Conservation (phyloP, 306 rosid genomes). For the Begonia peltatifolia region DNA sequence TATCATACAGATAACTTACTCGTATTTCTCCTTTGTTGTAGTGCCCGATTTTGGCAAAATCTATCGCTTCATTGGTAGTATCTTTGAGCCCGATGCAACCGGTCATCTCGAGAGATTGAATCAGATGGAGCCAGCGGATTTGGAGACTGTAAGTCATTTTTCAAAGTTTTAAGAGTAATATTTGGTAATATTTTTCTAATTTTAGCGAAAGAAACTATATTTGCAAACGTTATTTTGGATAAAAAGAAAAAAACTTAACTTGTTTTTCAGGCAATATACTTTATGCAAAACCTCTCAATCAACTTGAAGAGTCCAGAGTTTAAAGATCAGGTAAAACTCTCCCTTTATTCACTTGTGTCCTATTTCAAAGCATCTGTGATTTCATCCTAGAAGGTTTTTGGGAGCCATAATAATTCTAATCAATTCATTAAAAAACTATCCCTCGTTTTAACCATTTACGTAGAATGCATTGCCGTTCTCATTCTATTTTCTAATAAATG, state of each 20-base stretch:
- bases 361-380: too few species aligned
- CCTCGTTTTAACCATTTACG: too few species aligned
- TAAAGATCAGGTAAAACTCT: slow-evolving; percentile 5
- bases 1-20: too few species aligned
- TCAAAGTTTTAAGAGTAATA: background rate
- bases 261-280: slow-evolving; percentile 43
- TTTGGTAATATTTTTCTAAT: background rate
- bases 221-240: too few species aligned
- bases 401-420: too few species aligned
- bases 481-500: too few species aligned
- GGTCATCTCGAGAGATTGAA: slow-evolving; percentile 58
- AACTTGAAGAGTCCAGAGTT: slow-evolving; percentile 72
- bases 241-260: background rate
- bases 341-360: too few species aligned
- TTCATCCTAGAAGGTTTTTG: too few species aligned
- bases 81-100: slow-evolving; percentile 57
- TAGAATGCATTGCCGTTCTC: too few species aligned
- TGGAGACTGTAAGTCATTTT: slow-evolving; percentile 57
- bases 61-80: slow-evolving; percentile 70
- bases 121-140: slow-evolving; percentile 69
- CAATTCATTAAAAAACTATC: too few species aligned
- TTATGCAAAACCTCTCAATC: slow-evolving; percentile 69
- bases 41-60: slow-evolving; percentile 80
- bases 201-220: slow-evolving; percentile 3
- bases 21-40: slow-evolving; percentile 22